Conservation (phyloP, 345 rosid species). For the Aquilaria yunnanensis region DNA sequence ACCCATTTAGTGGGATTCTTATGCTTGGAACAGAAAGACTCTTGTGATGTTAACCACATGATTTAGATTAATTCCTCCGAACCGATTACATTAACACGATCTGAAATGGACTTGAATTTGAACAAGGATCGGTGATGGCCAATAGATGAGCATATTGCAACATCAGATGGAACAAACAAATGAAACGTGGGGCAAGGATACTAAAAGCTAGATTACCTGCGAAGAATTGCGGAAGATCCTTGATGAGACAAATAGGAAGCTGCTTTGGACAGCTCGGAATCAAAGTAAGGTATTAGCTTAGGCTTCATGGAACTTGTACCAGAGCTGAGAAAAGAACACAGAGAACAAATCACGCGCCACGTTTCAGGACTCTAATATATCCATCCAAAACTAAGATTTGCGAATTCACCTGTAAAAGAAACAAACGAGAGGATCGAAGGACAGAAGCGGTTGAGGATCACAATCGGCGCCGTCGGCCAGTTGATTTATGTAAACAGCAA, state of each 20-base stretch:
- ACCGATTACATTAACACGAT: no score
- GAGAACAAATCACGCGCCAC: neutral
- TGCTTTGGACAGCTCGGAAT: slow-evolving; percentile 32
- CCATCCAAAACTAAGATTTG: neutral
- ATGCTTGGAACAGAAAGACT: no score
- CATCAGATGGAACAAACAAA: no score
- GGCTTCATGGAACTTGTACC: slow-evolving; percentile 42
- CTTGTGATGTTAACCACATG: no score
- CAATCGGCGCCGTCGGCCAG: slow-evolving; percentile 21
- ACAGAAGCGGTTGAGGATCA: slow-evolving; percentile 16
- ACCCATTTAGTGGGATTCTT: no score
- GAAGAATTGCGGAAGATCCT: slow-evolving; percentile 29
- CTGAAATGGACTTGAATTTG: no score
- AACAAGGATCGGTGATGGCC: no score
- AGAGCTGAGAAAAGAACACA: slow-evolving; percentile 17
- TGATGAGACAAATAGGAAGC: slow-evolving; percentile 33
- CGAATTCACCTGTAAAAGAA: slow-evolving; percentile 33
- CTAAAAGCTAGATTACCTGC: slow-evolving; percentile 13
- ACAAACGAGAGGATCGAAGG: slow-evolving; percentile 38
- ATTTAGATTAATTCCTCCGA: no score
- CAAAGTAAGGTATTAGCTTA: slow-evolving; percentile 39
- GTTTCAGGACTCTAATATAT: neutral
- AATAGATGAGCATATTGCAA: no score
- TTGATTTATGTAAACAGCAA: slow-evolving; percentile 29
- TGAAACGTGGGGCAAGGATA: no score